A percentile compares a stretch with the other conserved stretches of the same genome.
Conservation (phyloP, 306 rosid genomes). For the Datisca glomerata region DNA sequence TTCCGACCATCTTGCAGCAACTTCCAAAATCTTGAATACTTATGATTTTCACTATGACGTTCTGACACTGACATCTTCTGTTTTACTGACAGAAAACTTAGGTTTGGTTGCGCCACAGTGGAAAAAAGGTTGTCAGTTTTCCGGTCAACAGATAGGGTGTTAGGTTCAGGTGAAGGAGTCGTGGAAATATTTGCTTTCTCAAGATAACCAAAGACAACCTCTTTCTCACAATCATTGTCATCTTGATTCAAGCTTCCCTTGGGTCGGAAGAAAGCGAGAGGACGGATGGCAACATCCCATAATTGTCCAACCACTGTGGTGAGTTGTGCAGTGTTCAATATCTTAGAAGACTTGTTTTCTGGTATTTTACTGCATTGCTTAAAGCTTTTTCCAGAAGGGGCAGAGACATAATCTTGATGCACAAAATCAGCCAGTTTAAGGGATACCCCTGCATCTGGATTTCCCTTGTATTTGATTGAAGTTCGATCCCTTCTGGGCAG, state of each 20-base stretch:
- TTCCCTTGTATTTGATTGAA: conserved; percentile 45
- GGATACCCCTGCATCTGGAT: conserved; percentile 21
- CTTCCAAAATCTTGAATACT: conserved; percentile 36
- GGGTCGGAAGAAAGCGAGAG: conserved; percentile 30
- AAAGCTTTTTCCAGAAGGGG: conserved; percentile 20
- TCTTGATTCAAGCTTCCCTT: conserved; percentile 24
- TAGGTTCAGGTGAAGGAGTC: conserved; percentile 19
- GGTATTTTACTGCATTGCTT: conserved; percentile 21
- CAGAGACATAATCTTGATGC: conserved; percentile 21
- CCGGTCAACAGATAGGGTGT: conserved; percentile 17
- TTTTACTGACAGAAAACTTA: conserved; percentile 28
- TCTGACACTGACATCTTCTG: conserved; percentile 35
- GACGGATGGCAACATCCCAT: conserved; percentile 62
- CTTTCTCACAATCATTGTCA: conserved; percentile 17
- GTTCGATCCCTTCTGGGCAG: conserved; percentile 28
- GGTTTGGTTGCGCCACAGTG: conserved; percentile 16
- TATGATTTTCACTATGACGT: conserved; percentile 22
- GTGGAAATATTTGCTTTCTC: conserved; percentile 23
- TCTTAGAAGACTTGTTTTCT: conserved; percentile 27
- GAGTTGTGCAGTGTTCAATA: conserved; percentile 48
- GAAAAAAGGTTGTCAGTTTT: conserved; percentile 16
- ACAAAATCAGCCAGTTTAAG: conserved; percentile 28
- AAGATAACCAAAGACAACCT: conserved; percentile 20
- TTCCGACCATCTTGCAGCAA: conserved; percentile 13
- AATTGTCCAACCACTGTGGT: conserved; percentile 50